A percentile compares a stretch with the other conserved stretches of the same genome.
Conservation (phyloP, 352 stramenopile genomes). For the Globisporangium paroecandrum region DNA sequence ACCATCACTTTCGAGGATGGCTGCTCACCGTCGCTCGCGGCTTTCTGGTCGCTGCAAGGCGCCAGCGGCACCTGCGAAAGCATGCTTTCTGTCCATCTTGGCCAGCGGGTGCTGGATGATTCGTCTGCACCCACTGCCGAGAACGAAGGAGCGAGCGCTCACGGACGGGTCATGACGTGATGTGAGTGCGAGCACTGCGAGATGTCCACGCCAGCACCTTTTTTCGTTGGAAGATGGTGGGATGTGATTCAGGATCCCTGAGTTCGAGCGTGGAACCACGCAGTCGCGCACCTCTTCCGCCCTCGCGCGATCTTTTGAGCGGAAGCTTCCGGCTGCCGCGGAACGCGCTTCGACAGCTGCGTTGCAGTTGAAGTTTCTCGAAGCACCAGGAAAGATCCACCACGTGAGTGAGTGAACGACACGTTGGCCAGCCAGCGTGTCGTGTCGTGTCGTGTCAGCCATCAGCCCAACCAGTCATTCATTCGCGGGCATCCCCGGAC, state of each 20-base stretch:
- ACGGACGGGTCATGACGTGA: neutral
- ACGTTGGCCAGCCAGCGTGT: too few relatives aligned
- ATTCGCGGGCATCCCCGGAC: neutral
- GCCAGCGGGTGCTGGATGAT: neutral
- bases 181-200: neutral
- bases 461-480: neutral
- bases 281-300: neutral
- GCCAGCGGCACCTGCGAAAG: neutral
- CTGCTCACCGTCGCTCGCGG: slow-evolving; percentile 10
- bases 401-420: too few relatives aligned
- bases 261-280: neutral
- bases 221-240: neutral
- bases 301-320: neutral
- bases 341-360: neutral
- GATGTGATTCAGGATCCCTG: neutral
- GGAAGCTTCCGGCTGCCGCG: neutral
- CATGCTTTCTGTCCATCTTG: slow-evolving; percentile 9
- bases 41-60: slow-evolving; percentile 4
- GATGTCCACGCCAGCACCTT: neutral
- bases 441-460: neutral
- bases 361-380: slow-evolving; percentile 1
- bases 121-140: neutral
- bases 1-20: neutral
- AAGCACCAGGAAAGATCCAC: neutral
- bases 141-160: neutral